Evolutionary conservation across 2,329 filamentous ascomycete species (phyloP).

Genomic region (Lachnellula suecica): DNA sequence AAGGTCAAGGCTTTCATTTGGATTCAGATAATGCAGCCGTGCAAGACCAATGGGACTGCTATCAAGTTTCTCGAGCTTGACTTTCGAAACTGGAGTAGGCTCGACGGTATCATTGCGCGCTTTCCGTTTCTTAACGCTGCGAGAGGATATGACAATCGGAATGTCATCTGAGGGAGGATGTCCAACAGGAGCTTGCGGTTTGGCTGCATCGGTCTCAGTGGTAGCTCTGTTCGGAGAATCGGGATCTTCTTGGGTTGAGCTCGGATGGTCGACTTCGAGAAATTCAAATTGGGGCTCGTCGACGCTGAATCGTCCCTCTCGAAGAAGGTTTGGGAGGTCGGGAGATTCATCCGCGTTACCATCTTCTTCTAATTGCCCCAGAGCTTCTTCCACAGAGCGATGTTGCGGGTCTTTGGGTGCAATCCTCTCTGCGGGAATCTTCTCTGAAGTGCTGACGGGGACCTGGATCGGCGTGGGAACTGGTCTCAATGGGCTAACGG

Average conservation of each 20-base stretch:
- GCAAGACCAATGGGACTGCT: conserved; percentile 31
- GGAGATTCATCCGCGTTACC: not conserved
- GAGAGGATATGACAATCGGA: conserved; percentile 26
- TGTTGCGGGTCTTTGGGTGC: not conserved
- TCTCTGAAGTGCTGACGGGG: no score
- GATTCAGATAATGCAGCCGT: conserved; percentile 13
- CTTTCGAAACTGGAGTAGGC: conserved; percentile 12
- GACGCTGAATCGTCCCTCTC: conserved; percentile 1
- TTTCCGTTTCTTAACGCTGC: conserved; percentile 29
- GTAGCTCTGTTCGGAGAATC: not conserved
- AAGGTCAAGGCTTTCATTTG: conserved; percentile 33
- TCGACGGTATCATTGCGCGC: conserved; percentile 5
- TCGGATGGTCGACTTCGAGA: conserved; percentile 20
- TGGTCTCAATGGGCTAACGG: not conserved
- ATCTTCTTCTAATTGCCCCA: not conserved
- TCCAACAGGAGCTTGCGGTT: not conserved
- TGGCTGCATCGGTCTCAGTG: not conserved
- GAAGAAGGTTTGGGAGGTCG: conserved; percentile 10
- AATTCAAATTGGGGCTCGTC: conserved; percentile 15
- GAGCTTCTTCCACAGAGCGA: not conserved
- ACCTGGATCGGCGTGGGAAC: no score
- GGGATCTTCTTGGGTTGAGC: conserved; percentile 26
- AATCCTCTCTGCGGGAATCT: no score
- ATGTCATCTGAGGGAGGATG: conserved; percentile 14
- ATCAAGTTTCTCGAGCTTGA: conserved; percentile 28